These are phyloP conservation scores for Geotrichum candidum DNA, from an alignment of 1,139 yeast species.

Conservation along the genomic window DNA sequence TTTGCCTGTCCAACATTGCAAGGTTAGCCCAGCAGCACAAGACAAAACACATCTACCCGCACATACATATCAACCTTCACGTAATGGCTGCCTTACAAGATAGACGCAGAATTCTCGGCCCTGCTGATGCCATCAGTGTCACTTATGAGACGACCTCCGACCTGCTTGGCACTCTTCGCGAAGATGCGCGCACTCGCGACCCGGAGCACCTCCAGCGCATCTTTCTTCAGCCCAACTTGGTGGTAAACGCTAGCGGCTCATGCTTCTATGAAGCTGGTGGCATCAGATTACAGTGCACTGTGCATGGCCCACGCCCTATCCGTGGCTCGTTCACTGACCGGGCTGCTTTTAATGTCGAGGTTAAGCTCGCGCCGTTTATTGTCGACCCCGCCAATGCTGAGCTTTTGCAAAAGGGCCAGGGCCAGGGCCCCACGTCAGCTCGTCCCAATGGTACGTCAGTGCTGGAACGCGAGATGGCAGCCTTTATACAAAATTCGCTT, in stretches of 20 bases:
- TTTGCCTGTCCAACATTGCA: neutral
- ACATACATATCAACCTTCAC: neutral
- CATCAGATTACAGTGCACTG: conserved; percentile 59
- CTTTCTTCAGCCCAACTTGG: conserved; percentile 51
- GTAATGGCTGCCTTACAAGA: conserved; percentile 24
- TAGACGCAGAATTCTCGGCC: conserved; percentile 37
- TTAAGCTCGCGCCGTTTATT: conserved; percentile 52
- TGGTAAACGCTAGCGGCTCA: conserved; percentile 77
- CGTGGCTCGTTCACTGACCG: conserved; percentile 66
- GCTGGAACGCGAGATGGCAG: conserved; percentile 48
- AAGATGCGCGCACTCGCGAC: conserved; percentile 1
- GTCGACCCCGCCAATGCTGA: conserved; percentile 17
- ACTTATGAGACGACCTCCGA: conserved; percentile 12
- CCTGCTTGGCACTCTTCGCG: conserved; percentile 2
- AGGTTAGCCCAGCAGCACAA: neutral
- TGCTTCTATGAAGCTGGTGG: conserved; percentile 66
- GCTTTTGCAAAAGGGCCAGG: conserved; percentile 15
- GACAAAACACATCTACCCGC: neutral
- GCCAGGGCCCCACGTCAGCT: conserved; percentile 26
- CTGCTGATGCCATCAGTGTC: conserved; percentile 33
- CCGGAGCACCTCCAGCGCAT: conserved; percentile 21
- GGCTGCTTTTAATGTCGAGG: conserved; percentile 63
- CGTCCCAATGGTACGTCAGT: conserved; percentile 31
- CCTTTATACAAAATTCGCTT: conserved; percentile 54
- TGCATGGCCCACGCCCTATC: conserved; percentile 87